Evolutionary conservation across 345 rosid species (phyloP).

Genomic region (Carallia brachiata): DNA sequence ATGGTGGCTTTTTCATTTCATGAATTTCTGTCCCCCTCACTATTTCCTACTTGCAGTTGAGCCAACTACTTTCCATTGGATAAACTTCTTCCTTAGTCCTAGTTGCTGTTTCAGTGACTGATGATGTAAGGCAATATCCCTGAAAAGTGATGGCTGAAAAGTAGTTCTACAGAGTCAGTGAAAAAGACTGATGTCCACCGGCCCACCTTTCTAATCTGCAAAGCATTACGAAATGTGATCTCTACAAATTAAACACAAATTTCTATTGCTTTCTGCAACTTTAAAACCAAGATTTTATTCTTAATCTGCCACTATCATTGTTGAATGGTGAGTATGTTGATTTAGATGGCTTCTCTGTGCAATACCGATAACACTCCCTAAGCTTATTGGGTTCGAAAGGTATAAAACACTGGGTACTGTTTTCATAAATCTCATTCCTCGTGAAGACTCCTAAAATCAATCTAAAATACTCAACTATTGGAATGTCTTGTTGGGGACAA

Average conservation of each 20-base stretch:
- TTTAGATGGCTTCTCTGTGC: background rate
- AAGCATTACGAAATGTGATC: background rate
- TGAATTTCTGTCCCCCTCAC: background rate
- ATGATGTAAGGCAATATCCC: constrained; percentile 9
- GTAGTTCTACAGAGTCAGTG: background rate
- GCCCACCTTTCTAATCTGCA: constrained; percentile 7
- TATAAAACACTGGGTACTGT: background rate
- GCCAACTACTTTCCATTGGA: background rate
- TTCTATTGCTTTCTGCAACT: background rate
- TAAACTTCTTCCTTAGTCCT: background rate
- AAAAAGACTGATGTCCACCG: constrained; percentile 1
- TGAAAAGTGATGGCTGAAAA: background rate
- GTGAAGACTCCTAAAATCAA: too few relatives aligned
- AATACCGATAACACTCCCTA: background rate
- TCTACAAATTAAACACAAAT: background rate
- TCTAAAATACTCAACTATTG: too few relatives aligned
- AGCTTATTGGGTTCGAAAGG: background rate
- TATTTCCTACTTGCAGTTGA: background rate
- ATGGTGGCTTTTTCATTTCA: background rate
- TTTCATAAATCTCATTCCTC: too few relatives aligned
- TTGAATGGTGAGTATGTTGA: too few relatives aligned
- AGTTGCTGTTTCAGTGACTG: constrained; percentile 1
- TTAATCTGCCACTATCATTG: background rate
- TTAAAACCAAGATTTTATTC: background rate
- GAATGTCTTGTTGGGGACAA: too few relatives aligned